Conservation (phyloP, 148 eudicot species). For the Rhododendron ovatum region DNA sequence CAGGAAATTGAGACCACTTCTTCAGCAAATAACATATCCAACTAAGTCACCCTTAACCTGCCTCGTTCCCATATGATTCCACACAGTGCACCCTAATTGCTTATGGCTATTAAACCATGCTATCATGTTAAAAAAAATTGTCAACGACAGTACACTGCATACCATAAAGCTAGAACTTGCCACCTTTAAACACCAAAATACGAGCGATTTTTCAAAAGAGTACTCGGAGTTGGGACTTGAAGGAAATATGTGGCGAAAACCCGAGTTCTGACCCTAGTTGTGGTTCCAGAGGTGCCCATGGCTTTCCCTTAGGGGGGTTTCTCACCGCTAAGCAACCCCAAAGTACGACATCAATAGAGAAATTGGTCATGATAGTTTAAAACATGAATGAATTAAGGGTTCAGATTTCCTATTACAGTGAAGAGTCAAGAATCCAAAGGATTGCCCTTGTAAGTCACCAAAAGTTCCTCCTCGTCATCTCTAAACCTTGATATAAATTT, state of each 20-base stretch:
- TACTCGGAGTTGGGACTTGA: neutral
- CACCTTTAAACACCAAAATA: neutral
- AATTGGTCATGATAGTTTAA: too few species aligned
- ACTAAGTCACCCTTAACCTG: neutral
- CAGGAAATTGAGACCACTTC: too few species aligned
- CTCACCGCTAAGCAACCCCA: too few species aligned
- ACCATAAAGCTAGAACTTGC: neutral
- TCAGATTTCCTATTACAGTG: too few species aligned
- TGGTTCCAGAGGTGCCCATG: neutral
- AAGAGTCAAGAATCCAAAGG: too few species aligned
- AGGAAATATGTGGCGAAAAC: neutral
- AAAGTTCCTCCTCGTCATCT: constrained; percentile 18
- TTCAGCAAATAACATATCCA: too few species aligned
- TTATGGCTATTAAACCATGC: neutral
- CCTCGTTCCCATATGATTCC: neutral
- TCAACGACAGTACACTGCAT: neutral
- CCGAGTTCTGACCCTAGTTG: neutral
- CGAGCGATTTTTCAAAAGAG: neutral
- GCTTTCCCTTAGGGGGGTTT: neutral
- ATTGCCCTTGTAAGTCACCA: constrained; percentile 9
- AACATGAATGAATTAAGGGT: too few species aligned
- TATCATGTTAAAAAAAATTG: neutral
- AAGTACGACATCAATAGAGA: too few species aligned
- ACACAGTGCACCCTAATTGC: neutral
- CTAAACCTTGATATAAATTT: neutral